Base-by-base conservation (phyloP, 306 rosid genomes). In the Albizia julibrissin region DNA sequence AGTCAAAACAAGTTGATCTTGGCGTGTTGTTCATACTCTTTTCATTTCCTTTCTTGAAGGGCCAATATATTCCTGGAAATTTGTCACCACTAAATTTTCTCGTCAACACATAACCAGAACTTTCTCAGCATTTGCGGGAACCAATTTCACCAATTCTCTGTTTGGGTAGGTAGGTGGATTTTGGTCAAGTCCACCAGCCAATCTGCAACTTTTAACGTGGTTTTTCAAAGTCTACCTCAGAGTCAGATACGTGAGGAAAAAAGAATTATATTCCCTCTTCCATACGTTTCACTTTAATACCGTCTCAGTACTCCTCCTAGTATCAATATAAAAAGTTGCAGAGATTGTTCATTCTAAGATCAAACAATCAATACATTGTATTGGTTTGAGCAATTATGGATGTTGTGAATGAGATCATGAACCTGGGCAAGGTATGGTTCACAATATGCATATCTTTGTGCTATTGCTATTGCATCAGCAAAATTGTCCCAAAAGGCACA, bases 401-500 rank as follows among this genome's bases (percentile, higher is more conserved):
- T 64, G 79, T 73, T 37, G 58, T 7, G 75, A 22, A 72, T 29
- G 75, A 71, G 37, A 13, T 87, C 26, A 29, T 68, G 33, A 91
- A 79, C 29, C 80, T 86, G 16, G 64, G 70, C 49, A 84, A 79
- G 81, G 73, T 86, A 29, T 84, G 82, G 76, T 19, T 82, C 31
- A 46, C 81, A 70, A 83, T 83, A 12, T 56, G 43, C 22, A 61
- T 54, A 19, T 89, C 89, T 16, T 69, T 89, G 39, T 34, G 74
- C 29, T 91, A 83, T 67, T 91, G 91, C 72, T 85, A 78, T 69
- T 76, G 78, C 82, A 78, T 81, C 67, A 42, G 75, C 10, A 86
- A 68, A 43, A 10, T 65, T 21, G 22, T 91, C 61, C 31, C 83
- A 22, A 43, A 54, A 10, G 91, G 91, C 67, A 14, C 40, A n/a